Percentiles rank a stretch among this genome's conserved stretches.
phyloP scores from a whole-genome alignment of 352 stramenopile genomes.

The Phytophthora foliorum region DNA sequence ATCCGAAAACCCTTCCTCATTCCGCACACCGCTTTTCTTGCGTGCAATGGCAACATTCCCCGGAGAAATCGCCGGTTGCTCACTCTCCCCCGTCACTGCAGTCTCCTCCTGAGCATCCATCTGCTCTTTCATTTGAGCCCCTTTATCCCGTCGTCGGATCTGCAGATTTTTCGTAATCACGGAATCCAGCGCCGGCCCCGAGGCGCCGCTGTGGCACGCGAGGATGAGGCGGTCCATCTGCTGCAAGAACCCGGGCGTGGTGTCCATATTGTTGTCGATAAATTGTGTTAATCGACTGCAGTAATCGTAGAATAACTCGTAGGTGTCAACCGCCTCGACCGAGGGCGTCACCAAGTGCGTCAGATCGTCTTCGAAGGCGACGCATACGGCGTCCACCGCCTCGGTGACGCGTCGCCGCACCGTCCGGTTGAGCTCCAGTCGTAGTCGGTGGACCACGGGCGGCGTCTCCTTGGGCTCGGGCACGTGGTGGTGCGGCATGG shows the following conservation, averaged over 20 bases:
- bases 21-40: background rate
- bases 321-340: conserved; percentile 26
- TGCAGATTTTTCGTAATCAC: conserved; percentile 62
- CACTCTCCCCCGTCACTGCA: background rate
- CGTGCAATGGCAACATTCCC: conserved; percentile 2
- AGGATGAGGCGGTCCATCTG: conserved; percentile 79
- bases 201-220: conserved; percentile 62
- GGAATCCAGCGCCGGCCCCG: conserved; percentile 39
- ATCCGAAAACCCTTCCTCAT: conserved; percentile 2
- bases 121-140: background rate
- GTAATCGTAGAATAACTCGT: conserved; percentile 58
- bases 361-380: conserved; percentile 41
- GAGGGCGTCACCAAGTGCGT: conserved; percentile 1
- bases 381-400: conserved; percentile 59
- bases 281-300: conserved; percentile 57
- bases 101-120: background rate
- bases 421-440: conserved; percentile 43
- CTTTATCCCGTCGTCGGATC: conserved; percentile 29
- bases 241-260: conserved; percentile 64
- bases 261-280: conserved; percentile 63
- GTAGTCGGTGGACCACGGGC: conserved; percentile 25
- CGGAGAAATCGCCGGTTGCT: conserved; percentile 13
- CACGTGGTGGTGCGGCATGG: conserved; percentile 24
- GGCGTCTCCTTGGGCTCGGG: conserved; percentile 12
- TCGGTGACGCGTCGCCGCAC: conserved; percentile 50